Conservation (phyloP, 2,329 filamentous ascomycete species). For the Talaromyces sp. region DNA sequence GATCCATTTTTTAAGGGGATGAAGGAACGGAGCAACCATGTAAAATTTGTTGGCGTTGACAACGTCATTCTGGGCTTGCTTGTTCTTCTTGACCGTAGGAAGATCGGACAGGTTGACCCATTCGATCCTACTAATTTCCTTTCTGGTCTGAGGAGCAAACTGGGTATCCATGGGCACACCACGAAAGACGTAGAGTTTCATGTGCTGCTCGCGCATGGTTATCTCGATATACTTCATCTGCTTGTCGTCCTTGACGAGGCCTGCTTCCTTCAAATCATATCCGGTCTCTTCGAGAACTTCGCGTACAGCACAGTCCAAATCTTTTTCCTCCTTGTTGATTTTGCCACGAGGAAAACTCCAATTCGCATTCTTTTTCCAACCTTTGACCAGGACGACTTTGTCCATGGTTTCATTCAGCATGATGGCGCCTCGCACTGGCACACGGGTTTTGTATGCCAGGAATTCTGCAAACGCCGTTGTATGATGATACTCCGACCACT, state of each 20-base stretch:
- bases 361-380: conserved; percentile 93
- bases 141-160: conserved; percentile 86
- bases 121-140: conserved; percentile 94
- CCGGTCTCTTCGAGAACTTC: conserved; percentile 97
- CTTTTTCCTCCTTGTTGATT: conserved; percentile 95
- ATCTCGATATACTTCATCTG: conserved; percentile 81
- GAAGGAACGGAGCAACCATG: conserved; percentile 93
- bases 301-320: conserved; percentile 86
- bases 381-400: conserved; percentile 85
- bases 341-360: conserved; percentile 98
- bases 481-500: conserved; percentile 73
- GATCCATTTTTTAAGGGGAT: conserved; percentile 84
- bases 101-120: conserved; percentile 92
- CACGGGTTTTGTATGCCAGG: conserved; percentile 85
- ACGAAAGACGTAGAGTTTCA: conserved; percentile 87
- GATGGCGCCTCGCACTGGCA: conserved; percentile 91
- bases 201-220: conserved; percentile 86
- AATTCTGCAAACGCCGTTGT: conserved; percentile 86
- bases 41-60: conserved; percentile 84
- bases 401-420: conserved; percentile 94
- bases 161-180: conserved; percentile 79
- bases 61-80: conserved; percentile 52
- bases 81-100: conserved; percentile 72
- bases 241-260: conserved; percentile 67
- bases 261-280: conserved; percentile 71